Percentiles rank a stretch among this genome's conserved stretches.
These are phyloP conservation scores for Mucor saturninus DNA, from an alignment of 371 early-diverging fungal genomes.

Conservation along the genomic window DNA sequence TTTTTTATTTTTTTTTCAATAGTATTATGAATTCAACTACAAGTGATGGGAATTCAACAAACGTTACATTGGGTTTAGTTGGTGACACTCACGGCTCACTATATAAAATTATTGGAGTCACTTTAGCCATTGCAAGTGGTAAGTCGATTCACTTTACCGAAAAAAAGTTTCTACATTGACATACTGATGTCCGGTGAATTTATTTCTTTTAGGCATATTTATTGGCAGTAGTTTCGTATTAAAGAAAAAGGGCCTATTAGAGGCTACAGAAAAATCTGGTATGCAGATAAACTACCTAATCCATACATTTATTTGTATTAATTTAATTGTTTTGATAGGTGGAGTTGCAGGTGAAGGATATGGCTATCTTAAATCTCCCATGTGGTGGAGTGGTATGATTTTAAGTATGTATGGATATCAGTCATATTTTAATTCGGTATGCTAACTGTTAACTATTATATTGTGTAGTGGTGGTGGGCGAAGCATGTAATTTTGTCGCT, in stretches of 20 bases:
- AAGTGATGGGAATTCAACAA: constrained; percentile 15
- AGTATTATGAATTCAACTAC: constrained; percentile 6
- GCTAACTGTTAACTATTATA: background rate
- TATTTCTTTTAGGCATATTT: constrained; percentile 64
- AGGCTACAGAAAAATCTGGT: constrained; percentile 69
- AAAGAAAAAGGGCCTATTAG: constrained; percentile 90
- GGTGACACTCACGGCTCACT: constrained; percentile 27
- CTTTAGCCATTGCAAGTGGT: constrained; percentile 80
- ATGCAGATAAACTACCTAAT: background rate
- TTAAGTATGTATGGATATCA: constrained; percentile 51
- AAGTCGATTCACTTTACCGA: constrained; percentile 16
- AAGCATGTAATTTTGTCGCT: constrained; percentile 92
- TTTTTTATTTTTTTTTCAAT: background rate
- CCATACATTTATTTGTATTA: background rate
- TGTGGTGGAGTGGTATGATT: constrained; percentile 96
- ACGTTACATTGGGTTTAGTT: constrained; percentile 3
- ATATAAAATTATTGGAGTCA: constrained; percentile 86
- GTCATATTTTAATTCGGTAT: no score
- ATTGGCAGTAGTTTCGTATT: constrained; percentile 92
- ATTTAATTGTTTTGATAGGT: constrained; percentile 21
- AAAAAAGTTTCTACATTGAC: background rate
- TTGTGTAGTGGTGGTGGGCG: constrained; percentile 76
- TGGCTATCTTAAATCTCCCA: constrained; percentile 79
- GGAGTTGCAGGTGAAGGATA: constrained; percentile 80
- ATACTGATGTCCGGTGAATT: background rate